Evolutionary conservation across 129 eudicot species (phyloP).

Genomic region (Calendula officinalis): DNA sequence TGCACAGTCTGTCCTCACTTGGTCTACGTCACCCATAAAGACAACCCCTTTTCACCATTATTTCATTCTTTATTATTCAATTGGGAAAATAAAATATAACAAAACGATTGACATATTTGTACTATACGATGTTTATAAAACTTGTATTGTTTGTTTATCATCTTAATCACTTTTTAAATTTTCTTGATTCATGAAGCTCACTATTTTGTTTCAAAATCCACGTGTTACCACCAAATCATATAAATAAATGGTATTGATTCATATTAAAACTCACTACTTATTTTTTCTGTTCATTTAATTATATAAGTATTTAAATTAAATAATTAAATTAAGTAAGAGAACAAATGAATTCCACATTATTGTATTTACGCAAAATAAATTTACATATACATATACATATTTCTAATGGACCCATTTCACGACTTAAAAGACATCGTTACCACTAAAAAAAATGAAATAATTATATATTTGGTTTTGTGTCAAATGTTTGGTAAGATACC

Average conservation of each 20-base stretch:
- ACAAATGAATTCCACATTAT: no score
- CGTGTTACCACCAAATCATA: no score
- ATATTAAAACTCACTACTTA: no score
- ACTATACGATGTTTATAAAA: slow-evolving; percentile 9
- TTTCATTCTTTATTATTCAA: slow-evolving; percentile 1
- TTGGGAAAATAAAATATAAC: not conserved
- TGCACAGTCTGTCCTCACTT: slow-evolving; percentile 35
- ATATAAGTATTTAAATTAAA: no score
- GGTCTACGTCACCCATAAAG: slow-evolving; percentile 37
- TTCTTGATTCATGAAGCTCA: not conserved
- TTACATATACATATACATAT: no score
- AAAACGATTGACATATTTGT: not conserved
- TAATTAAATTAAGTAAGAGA: no score
- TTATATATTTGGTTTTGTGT: slow-evolving; percentile 20
- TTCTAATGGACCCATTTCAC: no score
- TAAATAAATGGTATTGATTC: no score
- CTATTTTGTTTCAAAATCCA: not conserved
- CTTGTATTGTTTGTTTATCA: not conserved
- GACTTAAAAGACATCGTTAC: not conserved
- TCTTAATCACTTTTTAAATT: not conserved
- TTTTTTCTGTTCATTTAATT: no score
- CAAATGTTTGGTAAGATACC: slow-evolving; percentile 44
- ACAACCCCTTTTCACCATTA: slow-evolving; percentile 14
- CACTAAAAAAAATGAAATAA: slow-evolving; percentile 9
- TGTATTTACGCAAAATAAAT: no score